Percentiles rank a stretch among this genome's conserved stretches.
Conservation (phyloP, 345 rosid species). For the Citrus cavaleriei region DNA sequence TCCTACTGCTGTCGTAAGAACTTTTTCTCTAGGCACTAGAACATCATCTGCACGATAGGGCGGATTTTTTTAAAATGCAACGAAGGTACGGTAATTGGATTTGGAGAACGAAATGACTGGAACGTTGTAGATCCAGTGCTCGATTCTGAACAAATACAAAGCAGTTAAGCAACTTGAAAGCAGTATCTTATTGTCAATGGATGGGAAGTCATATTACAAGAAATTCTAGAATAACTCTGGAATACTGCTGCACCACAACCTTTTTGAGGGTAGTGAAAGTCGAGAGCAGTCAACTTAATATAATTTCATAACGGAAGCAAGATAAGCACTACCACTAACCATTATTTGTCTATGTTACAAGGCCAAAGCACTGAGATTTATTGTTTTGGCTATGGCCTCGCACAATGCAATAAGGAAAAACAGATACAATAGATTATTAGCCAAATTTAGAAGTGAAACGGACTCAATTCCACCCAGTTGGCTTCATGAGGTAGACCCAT, state of each 20-base stretch:
- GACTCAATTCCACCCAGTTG: not conserved
- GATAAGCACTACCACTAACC: not conserved
- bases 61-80: no score
- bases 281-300: no score
- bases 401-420: not conserved
- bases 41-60: not conserved
- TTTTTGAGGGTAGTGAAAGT: not conserved
- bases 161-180: not conserved
- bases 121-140: not conserved
- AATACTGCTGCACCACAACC: not conserved
- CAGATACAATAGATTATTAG: not conserved
- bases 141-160: not conserved
- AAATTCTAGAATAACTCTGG: not conserved
- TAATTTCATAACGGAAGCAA: not conserved
- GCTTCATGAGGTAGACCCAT: not conserved
- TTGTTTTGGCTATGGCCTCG: not conserved
- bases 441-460: not conserved
- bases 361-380: not conserved
- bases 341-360: not conserved
- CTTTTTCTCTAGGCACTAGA: not conserved
- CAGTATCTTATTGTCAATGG: not conserved
- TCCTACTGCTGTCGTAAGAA: not conserved
- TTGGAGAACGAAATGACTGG: not conserved
- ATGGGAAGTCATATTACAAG: not conserved
- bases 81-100: no score